Percentiles rank a stretch among this genome's conserved stretches.
Evolutionary conservation across 345 rosid genomes (phyloP).

Genomic region (Eucalyptus cladocalyx): DNA sequence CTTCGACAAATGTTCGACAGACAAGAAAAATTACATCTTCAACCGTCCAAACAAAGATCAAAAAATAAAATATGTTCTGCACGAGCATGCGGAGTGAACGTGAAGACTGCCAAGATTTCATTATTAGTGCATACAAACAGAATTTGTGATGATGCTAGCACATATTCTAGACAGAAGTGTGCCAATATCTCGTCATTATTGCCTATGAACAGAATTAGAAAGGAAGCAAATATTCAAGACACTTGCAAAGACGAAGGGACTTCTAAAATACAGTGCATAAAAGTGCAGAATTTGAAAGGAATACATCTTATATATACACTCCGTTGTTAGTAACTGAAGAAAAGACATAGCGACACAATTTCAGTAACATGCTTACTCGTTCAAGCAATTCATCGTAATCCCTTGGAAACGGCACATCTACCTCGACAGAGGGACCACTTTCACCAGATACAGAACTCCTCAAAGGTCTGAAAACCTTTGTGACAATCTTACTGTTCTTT

Average conservation of each 20-base stretch:
- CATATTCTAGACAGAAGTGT: neutral
- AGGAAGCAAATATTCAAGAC: neutral
- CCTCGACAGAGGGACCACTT: slow-evolving; percentile 12
- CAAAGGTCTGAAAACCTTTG: neutral
- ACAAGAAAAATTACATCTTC: neutral
- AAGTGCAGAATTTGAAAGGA: neutral
- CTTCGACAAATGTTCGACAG: neutral
- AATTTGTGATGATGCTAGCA: neutral
- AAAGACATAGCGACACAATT: neutral
- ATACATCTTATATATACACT: neutral
- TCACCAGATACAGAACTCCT: slow-evolving; percentile 19
- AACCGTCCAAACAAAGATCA: neutral
- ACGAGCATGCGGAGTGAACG: neutral
- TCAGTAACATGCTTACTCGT: slow-evolving; percentile 38
- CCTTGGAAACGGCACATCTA: slow-evolving; percentile 45
- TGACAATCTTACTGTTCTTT: neutral
- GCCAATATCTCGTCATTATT: neutral
- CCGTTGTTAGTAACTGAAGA: neutral
- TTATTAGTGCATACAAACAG: fast-evolving
- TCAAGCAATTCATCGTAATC: slow-evolving; percentile 59
- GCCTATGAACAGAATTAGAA: neutral
- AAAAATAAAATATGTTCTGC: neutral
- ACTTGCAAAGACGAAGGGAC: neutral
- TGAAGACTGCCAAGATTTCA: neutral
- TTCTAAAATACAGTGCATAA: neutral